These are phyloP conservation scores for Ogataea chonburiensis DNA, from an alignment of 805 yeast genomes.

Conservation along the genomic window DNA sequence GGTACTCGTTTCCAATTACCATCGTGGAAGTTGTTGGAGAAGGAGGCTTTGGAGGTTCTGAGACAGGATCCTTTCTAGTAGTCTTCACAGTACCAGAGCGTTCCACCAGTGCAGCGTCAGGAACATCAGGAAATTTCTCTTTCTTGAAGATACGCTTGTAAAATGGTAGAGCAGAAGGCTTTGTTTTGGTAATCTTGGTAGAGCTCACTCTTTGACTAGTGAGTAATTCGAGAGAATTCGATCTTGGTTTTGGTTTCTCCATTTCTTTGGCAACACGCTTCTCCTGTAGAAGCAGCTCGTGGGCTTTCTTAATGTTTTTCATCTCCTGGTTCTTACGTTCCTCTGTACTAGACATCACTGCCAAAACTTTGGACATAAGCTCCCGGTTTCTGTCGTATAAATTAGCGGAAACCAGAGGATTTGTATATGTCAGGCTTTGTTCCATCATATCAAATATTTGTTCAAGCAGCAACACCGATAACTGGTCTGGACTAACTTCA, in stretches of 20 bases:
- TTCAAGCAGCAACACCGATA: slow-evolving; percentile 38
- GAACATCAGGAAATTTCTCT: background rate
- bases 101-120: background rate
- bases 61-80: background rate
- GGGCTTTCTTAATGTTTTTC: slow-evolving; percentile 9
- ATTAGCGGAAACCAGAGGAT: slow-evolving; percentile 28
- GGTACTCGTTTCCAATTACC: slow-evolving; percentile 4
- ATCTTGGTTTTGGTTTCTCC: slow-evolving; percentile 16
- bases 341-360: slow-evolving; percentile 15
- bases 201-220: slow-evolving; percentile 21
- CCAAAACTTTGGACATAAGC: slow-evolving; percentile 18
- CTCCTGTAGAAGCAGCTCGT: slow-evolving; percentile 11
- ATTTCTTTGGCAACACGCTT: slow-evolving; percentile 11
- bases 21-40: slow-evolving; percentile 2
- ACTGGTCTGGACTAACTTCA: slow-evolving; percentile 30
- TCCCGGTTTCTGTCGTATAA: slow-evolving; percentile 33
- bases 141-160: slow-evolving; percentile 10
- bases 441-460: slow-evolving; percentile 39
- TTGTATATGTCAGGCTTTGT: slow-evolving; percentile 36
- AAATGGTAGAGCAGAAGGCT: slow-evolving; percentile 1
- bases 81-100: background rate
- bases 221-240: slow-evolving; percentile 25
- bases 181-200: slow-evolving; percentile 21
- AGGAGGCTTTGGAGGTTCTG: background rate
- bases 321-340: slow-evolving; percentile 7